Evolutionary conservation across 2,329 filamentous ascomycete species (phyloP).

Genomic region (Talaromyces sp.): DNA sequence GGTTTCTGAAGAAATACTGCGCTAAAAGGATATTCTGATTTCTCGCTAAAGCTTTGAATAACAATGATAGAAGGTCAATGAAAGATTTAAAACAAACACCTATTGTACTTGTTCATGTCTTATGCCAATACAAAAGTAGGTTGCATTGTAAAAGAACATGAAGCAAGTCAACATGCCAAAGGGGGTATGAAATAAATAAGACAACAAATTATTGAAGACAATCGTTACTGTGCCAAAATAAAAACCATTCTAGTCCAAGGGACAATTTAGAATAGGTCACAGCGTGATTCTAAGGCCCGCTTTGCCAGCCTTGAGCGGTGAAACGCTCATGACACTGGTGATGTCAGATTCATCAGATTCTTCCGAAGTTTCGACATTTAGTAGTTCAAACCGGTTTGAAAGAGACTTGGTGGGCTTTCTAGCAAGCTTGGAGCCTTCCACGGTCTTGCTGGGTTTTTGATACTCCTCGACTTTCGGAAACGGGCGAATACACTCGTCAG

Average conservation of each 20-base stretch:
- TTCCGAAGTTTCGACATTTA: slow-evolving; percentile 46
- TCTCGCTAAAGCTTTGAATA: neutral
- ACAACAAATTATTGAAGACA: neutral
- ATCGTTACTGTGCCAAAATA: neutral
- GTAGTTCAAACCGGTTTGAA: slow-evolving; percentile 58
- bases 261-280: neutral
- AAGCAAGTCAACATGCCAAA: neutral
- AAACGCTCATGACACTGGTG: neutral
- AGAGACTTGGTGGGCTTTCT: slow-evolving; percentile 34
- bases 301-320: neutral
- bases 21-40: neutral
- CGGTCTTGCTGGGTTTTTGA: neutral
- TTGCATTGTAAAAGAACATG: neutral
- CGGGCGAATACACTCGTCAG: slow-evolving; percentile 65
- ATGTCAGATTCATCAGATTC: slow-evolving; percentile 28
- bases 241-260: neutral
- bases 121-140: neutral
- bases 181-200: neutral
- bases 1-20: neutral
- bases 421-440: slow-evolving; percentile 15
- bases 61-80: neutral
- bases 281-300: neutral
- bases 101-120: neutral
- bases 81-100: neutral
- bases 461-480: slow-evolving; percentile 31